A percentile compares a stretch with the other conserved stretches of the same genome.
Conservation (phyloP, 2,329 filamentous ascomycete species). For the Chrysoporthe austroafricana region DNA sequence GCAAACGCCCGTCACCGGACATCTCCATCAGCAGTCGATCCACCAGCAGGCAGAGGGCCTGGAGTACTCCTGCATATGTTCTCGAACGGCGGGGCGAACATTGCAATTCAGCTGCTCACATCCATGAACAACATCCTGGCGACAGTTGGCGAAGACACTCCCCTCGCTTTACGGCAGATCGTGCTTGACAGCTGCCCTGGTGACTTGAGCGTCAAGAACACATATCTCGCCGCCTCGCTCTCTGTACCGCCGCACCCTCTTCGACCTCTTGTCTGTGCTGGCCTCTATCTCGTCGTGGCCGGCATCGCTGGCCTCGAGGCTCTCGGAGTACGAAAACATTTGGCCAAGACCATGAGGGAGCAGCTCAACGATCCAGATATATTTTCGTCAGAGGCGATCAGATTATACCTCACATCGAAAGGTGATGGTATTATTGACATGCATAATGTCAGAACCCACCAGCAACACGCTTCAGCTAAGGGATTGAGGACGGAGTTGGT, state of each 20-base stretch:
- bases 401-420: conserved; percentile 25
- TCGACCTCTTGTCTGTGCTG: conserved; percentile 15
- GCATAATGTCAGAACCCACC: conserved; percentile 17
- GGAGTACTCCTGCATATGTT: conserved; percentile 22
- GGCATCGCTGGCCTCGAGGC: conserved; percentile 19
- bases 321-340: conserved; percentile 7
- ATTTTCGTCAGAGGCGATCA: conserved; percentile 14
- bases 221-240: conserved; percentile 15
- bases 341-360: conserved; percentile 17
- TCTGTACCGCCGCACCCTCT: conserved; percentile 18
- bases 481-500: conserved; percentile 15
- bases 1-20: not conserved
- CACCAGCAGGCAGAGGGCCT: not conserved
- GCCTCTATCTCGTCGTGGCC: conserved; percentile 13
- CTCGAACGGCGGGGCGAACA: conserved; percentile 23
- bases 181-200: conserved; percentile 26
- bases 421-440: conserved; percentile 17
- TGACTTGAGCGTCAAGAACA: conserved; percentile 14
- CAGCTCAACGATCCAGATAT: conserved; percentile 18
- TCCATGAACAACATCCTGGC: conserved; percentile 20
- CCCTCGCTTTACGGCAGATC: conserved; percentile 21
- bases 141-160: conserved; percentile 7
- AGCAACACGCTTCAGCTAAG: conserved; percentile 11
- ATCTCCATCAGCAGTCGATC: not conserved
- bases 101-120: conserved; percentile 21